phyloP scores from a whole-genome alignment of 129 eudicot genomes.

The Smallanthus sonchifolius region DNA sequence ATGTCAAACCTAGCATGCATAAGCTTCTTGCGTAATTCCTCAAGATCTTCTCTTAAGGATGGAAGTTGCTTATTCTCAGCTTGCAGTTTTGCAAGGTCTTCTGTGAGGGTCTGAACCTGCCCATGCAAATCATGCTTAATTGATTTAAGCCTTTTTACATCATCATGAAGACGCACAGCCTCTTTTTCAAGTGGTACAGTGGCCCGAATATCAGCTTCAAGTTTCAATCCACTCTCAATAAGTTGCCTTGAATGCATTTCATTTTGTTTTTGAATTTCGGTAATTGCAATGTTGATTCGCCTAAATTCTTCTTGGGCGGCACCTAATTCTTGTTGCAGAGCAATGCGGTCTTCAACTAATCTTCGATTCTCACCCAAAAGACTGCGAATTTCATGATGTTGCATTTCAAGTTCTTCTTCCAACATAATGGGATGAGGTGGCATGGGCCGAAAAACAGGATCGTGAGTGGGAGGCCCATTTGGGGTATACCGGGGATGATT shows the following conservation, averaged over 20 bases:
- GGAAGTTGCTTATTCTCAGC: constrained; percentile 80
- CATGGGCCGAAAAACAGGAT: too few species aligned
- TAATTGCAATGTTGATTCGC: constrained; percentile 48
- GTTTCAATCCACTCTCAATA: constrained; percentile 62
- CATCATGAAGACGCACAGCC: constrained; percentile 47
- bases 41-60: constrained; percentile 50
- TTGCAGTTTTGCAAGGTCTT: constrained; percentile 50
- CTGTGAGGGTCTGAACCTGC: constrained; percentile 54
- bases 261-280: constrained; percentile 60
- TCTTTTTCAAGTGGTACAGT: constrained; percentile 58
- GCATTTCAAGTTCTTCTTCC: constrained; percentile 81
- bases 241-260: constrained; percentile 69
- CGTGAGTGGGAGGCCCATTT: constrained; percentile 46
- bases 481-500: constrained; percentile 56
- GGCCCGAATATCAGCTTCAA: constrained; percentile 79
- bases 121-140: constrained; percentile 51
- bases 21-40: constrained; percentile 61
- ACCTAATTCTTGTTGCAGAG: constrained; percentile 58
- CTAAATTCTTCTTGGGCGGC: constrained; percentile 63
- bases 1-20: constrained; percentile 67
- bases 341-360: constrained; percentile 59
- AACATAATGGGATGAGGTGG: constrained; percentile 42
- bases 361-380: constrained; percentile 70
- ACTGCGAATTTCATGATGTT: constrained; percentile 63
- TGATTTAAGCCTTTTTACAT: constrained; percentile 58